These are phyloP conservation scores for Dianthus caryophyllus DNA, from an alignment of 148 eudicot species.

Conservation along the genomic window DNA sequence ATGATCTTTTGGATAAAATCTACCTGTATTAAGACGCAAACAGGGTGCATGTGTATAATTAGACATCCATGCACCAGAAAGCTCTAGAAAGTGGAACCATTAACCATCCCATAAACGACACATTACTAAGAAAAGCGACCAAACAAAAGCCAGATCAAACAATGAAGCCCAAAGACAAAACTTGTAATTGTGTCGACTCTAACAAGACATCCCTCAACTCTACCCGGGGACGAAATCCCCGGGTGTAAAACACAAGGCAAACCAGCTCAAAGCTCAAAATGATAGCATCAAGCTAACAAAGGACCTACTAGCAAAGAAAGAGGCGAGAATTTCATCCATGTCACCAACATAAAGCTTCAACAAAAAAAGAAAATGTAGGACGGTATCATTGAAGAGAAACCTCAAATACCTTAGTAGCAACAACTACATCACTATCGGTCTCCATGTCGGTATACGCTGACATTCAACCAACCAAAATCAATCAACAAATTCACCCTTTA, in stretches of 20 bases:
- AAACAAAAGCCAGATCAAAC: neutral
- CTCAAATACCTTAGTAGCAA: slow-evolving; percentile 24
- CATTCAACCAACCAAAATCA: slow-evolving; percentile 8
- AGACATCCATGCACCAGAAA: too few relatives aligned
- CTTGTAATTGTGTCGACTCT: neutral
- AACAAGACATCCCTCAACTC: neutral
- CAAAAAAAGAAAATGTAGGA: neutral
- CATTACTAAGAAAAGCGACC: neutral
- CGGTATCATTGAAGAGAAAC: neutral
- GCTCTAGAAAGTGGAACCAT: too few relatives aligned
- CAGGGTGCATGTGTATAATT: too few relatives aligned
- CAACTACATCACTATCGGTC: slow-evolving; percentile 18
- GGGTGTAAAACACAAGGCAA: neutral
- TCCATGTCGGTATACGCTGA: slow-evolving; percentile 15
- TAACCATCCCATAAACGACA: neutral
- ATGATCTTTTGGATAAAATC: too few relatives aligned
- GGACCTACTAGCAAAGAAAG: neutral
- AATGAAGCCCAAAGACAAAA: neutral
- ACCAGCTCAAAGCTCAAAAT: slow-evolving; percentile 1
- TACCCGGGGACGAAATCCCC: neutral
- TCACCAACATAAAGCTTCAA: neutral
- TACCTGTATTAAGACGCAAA: too few relatives aligned
- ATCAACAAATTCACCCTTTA: neutral
- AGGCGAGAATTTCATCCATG: neutral
- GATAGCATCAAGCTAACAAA: neutral